phyloP scores from a whole-genome alignment of 2,329 filamentous ascomycete genomes.

The Colletotrichum plurivorum region DNA sequence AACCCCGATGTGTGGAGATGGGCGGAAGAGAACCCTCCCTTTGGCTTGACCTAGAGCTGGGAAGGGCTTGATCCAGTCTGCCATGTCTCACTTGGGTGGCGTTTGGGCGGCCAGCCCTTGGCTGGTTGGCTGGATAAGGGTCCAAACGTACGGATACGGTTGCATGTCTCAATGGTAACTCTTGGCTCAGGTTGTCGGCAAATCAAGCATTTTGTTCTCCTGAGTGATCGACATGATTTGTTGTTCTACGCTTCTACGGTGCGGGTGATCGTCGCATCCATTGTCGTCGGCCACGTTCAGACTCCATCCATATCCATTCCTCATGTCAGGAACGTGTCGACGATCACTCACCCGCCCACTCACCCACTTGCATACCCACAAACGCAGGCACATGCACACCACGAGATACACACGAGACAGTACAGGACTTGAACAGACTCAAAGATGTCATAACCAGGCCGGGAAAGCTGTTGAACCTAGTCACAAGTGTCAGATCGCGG shows the following conservation, averaged over 20 bases:
- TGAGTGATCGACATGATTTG: constrained; percentile 11
- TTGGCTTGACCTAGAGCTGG: constrained; percentile 13
- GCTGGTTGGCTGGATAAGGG: not conserved
- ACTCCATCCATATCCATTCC: not conserved
- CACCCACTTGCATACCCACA: no score
- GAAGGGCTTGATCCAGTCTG: constrained; percentile 9
- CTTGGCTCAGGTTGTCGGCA: not conserved
- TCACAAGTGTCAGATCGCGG: not conserved
- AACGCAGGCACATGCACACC: not conserved
- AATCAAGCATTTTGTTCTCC: not conserved
- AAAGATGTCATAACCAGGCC: not conserved
- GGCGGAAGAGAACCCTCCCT: constrained; percentile 10
- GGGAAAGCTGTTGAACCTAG: not conserved
- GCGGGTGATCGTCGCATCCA: constrained; percentile 8
- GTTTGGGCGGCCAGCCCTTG: not conserved
- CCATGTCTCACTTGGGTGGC: constrained; percentile 16
- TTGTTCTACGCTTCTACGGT: not conserved
- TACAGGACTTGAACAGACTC: not conserved
- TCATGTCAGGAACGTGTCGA: constrained; percentile 7
- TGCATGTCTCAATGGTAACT: not conserved
- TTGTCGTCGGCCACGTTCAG: constrained; percentile 6
- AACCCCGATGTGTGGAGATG: constrained; percentile 54
- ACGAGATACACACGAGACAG: not conserved
- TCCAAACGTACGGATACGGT: not conserved
- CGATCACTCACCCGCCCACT: not conserved